These are phyloP conservation scores for Xylaria hypoxylon DNA, from an alignment of 2,329 filamentous ascomycete species.

Conservation along the genomic window DNA sequence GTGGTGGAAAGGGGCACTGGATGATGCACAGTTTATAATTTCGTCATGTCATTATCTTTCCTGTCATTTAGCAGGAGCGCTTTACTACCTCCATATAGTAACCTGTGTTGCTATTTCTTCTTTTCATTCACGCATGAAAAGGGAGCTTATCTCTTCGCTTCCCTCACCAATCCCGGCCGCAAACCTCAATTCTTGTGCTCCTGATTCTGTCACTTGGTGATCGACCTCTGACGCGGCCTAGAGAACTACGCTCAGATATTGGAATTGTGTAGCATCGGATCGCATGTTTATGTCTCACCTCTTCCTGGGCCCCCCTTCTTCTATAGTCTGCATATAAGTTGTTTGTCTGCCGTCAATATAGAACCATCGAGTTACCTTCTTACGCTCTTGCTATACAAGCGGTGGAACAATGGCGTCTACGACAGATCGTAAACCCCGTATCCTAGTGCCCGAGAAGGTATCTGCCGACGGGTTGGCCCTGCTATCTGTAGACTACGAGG, in stretches of 20 bases:
- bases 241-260: not conserved
- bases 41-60: constrained; percentile 7
- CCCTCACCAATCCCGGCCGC: not conserved
- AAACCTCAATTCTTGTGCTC: not conserved
- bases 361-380: not conserved
- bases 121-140: not conserved
- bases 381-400: not conserved
- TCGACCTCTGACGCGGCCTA: not conserved
- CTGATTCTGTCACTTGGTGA: not conserved
- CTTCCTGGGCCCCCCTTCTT: not conserved
- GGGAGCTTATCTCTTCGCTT: not conserved
- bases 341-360: not conserved
- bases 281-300: not conserved
- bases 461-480: constrained; percentile 81
- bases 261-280: not conserved
- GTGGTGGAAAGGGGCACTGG: not conserved
- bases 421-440: constrained; percentile 49
- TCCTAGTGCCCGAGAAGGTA: constrained; percentile 83
- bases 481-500: constrained; percentile 73
- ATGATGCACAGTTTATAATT: constrained; percentile 13
- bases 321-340: not conserved
- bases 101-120: not conserved
- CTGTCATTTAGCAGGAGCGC: not conserved
- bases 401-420: constrained; percentile 23
- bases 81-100: not conserved